Evolutionary conservation across 2,329 filamentous ascomycete species (phyloP), one percentile per base, ranked within the genome.

Genomic region (Claviceps cyperi): DNA sequence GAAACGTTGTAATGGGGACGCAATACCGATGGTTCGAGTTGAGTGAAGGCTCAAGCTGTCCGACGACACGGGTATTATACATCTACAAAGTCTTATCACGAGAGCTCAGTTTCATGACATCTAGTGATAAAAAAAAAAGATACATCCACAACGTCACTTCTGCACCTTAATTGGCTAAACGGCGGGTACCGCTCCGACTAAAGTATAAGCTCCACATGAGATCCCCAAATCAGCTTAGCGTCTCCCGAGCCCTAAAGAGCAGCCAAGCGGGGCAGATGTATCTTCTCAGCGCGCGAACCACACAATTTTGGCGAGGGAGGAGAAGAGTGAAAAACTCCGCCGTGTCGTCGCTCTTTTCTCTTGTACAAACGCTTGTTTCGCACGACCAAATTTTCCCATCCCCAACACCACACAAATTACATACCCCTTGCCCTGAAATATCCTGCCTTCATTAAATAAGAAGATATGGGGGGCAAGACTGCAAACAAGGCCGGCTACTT

Each of bases 381-480:
- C 44, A 21, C 17, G 11, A 44, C 45, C 41, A 52, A 50, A 43
- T 54, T 43, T 52, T 32, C 4, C 48, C 56, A 55, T 19, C 39
- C 55, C 52, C 58, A 56, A 55, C 58, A 52, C 52, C 52, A 57
- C 17, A 52, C 55, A 57, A 58, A 44, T 24, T n/a, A 51, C 44
- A 46, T 50, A 55, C 49, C 51, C 52, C 68, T 75, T 77, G 81
- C 84, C 89, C 90, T 95, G 90, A 95, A 95, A 95, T 72, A 94
- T 86, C 89, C 89, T 94, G 81, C 85, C 87, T 92, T 92, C 87
- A 88, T 59, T 60, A 37, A 60, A 78, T 75, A 94, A 94, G 87
- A 88, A 94, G 86, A 88, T 80, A 95, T 95, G 90, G 90, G 89
- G 89, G 90, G 87, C 89, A 96, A 87, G 79, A 79, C 86, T 66